Base-by-base conservation (phyloP, 2,329 filamentous ascomycete species). In the Fusarium chaquense region DNA sequence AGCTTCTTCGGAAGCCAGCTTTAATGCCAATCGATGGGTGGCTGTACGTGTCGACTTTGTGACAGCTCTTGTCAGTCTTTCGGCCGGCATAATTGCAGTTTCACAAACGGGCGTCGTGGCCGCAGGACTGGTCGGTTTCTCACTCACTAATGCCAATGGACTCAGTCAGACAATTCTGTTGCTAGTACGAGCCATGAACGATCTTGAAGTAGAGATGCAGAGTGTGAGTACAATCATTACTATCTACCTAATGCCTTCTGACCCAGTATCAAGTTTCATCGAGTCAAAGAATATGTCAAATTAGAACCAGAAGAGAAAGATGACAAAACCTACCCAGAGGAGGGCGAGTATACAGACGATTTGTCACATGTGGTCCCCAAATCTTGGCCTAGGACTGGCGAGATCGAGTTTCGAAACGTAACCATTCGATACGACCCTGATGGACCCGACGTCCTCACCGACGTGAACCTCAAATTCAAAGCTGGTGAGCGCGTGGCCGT, bases 401-500 rank as follows among this genome's bases (percentile, higher is more conserved):
- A 83, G 53, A 80, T 85, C 59, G 83, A 85, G 70, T 85, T 85
- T 64, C 80, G 83, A n/a, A 77, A 85, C 57, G 83, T 84, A 24
- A 85, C 83, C 8, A 83, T 85, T 36, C 82, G 83, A 45, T 85
- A 85, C 69, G 76, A 84, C 61, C 58, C 78, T 30, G 77, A 85
- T 60, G 78, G 83, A 20, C 79, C 81, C 47, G 80, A 86, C 57
- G 83, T 87, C 43, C 78, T 87, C 20, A 84, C 83, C 26, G 76
- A 85, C 35, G 77, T 87, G 54, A 86, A 82, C 63, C 79, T 87
- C 45, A 82, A 81, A 35, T 85, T 87, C 65, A 81, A 80, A 15
- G 91, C 90, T 0, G 92, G 93, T 1, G 91, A 92, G 56, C 90
- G 91, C 52, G 92, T 92, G 1, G 93, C 93, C 0, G 85, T 97